phyloP scores from a whole-genome alignment of 2,329 filamentous ascomycete species.

The Fusarium tanahbumbuense region DNA sequence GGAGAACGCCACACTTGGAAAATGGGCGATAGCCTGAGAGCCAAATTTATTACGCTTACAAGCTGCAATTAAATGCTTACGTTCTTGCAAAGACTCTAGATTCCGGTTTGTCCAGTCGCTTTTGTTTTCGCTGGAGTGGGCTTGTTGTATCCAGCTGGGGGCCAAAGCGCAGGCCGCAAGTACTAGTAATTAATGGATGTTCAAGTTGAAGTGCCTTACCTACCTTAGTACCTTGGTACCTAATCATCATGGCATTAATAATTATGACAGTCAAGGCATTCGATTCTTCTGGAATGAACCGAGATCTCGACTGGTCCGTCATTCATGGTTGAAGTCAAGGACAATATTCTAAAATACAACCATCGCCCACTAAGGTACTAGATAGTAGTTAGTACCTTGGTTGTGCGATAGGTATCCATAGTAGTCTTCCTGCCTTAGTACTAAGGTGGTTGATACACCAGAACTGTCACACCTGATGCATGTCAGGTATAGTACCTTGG shows the following conservation, averaged over 20 bases:
- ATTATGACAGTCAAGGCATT: background rate
- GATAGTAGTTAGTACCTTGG: background rate
- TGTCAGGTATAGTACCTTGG: background rate
- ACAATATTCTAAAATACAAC: conserved; percentile 1
- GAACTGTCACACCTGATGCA: conserved; percentile 7
- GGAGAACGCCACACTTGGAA: conserved; percentile 4
- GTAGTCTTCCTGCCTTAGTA: background rate
- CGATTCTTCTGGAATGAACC: conserved; percentile 4
- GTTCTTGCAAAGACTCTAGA: conserved; percentile 8
- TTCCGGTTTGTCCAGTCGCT: conserved; percentile 12
- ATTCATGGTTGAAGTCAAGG: background rate
- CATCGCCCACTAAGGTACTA: background rate
- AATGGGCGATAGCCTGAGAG: background rate
- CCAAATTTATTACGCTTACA: background rate
- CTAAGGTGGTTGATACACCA: background rate
- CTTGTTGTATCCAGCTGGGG: conserved; percentile 5
- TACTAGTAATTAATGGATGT: background rate
- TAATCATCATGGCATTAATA: conserved; percentile 9
- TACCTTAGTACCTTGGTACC: background rate
- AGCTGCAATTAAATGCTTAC: background rate
- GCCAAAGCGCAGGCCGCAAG: conserved; percentile 7
- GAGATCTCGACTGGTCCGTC: background rate
- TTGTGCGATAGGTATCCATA: background rate
- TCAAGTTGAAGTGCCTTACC: conserved; percentile 1
- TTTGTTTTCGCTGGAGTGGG: conserved; percentile 10